Conservation (phyloP, 495 filamentous ascomycete genomes). For the Penicillium cinerascens region DNA sequence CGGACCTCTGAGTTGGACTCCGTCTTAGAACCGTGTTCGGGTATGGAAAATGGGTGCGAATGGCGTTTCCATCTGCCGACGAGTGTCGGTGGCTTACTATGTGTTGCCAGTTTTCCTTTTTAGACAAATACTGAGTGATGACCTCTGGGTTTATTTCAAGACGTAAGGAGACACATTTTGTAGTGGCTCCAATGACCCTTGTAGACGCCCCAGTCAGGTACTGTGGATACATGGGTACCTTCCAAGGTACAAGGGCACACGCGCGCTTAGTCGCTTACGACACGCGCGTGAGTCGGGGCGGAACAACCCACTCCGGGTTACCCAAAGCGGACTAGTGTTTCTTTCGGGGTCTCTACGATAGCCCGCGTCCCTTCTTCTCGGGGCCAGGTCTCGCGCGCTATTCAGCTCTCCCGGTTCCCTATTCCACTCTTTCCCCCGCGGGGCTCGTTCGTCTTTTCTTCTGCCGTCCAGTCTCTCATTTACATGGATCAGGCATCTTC, state of each 20-base stretch:
- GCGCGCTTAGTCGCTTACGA: slow-evolving; percentile 3
- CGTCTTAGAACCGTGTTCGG: slow-evolving; percentile 48
- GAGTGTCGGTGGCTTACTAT: slow-evolving; percentile 34
- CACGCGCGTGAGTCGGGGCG: slow-evolving; percentile 14
- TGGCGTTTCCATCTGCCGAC: slow-evolving; percentile 46
- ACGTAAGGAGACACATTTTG: background rate
- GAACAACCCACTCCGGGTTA: slow-evolving; percentile 29
- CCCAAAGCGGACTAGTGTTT: slow-evolving; percentile 38
- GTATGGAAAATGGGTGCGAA: slow-evolving; percentile 49
- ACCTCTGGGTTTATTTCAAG: slow-evolving; percentile 1
- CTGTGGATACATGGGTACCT: too few species aligned
- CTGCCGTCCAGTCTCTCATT: slow-evolving; percentile 55
- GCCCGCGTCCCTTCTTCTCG: slow-evolving; percentile 25
- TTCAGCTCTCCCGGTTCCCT: slow-evolving; percentile 35
- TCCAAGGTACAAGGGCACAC: background rate
- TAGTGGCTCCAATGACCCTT: too few species aligned
- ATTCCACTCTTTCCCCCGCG: slow-evolving; percentile 36
- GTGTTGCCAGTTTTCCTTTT: slow-evolving; percentile 28
- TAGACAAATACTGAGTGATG: slow-evolving; percentile 29
- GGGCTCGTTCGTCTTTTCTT: slow-evolving; percentile 54
- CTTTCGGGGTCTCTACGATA: slow-evolving; percentile 46
- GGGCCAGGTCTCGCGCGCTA: background rate
- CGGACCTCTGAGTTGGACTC: slow-evolving; percentile 40
- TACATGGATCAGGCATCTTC: slow-evolving; percentile 49
- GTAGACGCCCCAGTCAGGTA: too few species aligned